phyloP scores from a whole-genome alignment of 2,329 filamentous ascomycete species.

The Coniochaeta pulveracea region DNA sequence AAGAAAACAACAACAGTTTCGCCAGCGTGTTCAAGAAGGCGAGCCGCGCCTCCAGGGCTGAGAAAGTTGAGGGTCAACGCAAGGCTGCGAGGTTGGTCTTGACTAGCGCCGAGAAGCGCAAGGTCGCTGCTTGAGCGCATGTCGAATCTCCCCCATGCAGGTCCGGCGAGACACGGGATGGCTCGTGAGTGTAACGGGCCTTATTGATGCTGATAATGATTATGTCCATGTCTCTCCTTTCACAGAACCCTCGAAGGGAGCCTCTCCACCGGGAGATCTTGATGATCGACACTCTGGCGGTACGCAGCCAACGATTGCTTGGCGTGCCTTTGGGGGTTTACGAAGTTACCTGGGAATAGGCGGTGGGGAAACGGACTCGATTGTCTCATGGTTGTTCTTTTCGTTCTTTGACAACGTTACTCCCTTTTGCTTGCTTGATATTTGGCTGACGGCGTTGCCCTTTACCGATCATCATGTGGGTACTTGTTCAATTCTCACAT shows the following conservation, averaged over 20 bases:
- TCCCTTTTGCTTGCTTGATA: neutral
- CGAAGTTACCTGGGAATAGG: neutral
- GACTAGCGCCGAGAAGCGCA: constrained; percentile 83
- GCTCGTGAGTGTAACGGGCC: constrained; percentile 1
- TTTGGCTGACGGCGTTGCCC: too few relatives aligned
- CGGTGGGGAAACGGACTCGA: neutral
- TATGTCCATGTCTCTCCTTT: constrained; percentile 3
- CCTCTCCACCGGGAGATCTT: constrained; percentile 1
- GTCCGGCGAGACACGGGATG: neutral
- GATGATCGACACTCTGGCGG: too few relatives aligned
- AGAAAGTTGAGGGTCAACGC: constrained; percentile 52
- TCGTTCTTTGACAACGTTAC: neutral
- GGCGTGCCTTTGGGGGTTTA: neutral
- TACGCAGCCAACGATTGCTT: too few relatives aligned
- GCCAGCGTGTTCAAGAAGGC: constrained; percentile 55
- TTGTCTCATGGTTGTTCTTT: neutral
- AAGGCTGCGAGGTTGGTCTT: constrained; percentile 81
- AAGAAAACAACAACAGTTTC: constrained; percentile 48
- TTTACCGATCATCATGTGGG: too few relatives aligned
- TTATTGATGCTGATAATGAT: constrained; percentile 4
- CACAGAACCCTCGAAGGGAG: constrained; percentile 1
- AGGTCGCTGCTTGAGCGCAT: constrained; percentile 37
- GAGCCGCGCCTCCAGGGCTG: constrained; percentile 40
- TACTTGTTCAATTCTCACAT: too few relatives aligned
- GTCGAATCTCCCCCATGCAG: neutral